Base-by-base conservation (phyloP, 2,329 filamentous ascomycete species). In the Hypoxylon sp. region DNA sequence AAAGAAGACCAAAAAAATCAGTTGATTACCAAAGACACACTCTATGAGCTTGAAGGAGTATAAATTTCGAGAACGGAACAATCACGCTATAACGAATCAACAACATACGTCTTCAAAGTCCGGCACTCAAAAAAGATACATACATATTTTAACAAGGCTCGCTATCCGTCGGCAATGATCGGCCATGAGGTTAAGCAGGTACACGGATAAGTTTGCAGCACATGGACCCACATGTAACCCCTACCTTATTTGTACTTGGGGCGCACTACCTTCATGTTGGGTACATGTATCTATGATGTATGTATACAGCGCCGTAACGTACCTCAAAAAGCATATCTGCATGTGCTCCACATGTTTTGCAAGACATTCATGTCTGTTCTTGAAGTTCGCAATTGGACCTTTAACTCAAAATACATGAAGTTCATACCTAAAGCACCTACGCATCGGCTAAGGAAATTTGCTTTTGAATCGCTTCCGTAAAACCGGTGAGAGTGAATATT, bases 141-240 rank as follows among this genome's bases (percentile, higher is more conserved):
- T 14, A 39, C n/a, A n/a, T n/a, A 60, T 61, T 68, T 50, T 50
- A 60, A 54, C 42, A 52, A 59, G 26, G 19, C 42, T 17, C 44
- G 35, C 26, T 50, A 65, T 65, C 35, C 55, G 57, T 66, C 62
- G 59, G 63, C 58, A 66, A 58, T 42, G 58, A 64, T 68, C 65
- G 58, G 58, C 65, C 58, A 60, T 35, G 64, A 67, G 51, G 63
- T 70, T 58, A 63, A 62, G 52, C 63, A 67, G 64, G 63, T 64
- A 66, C 63, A 63, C 50, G 26, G 48, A 9, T 55, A 65, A 66
- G 55, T 70, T 67, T 64, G 63, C 60, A 67, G 55, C 54, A 62
- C 44, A 19, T 33, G 44, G 58, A 53, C 67, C 67, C 67, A 69
- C 67, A 55, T 50, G 47, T 47, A 48, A 48, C 58, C 63, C 57